Evolutionary conservation across 1,284 basidiomycete genomes (phyloP).

Genomic region (Irpex rosettiformis): DNA sequence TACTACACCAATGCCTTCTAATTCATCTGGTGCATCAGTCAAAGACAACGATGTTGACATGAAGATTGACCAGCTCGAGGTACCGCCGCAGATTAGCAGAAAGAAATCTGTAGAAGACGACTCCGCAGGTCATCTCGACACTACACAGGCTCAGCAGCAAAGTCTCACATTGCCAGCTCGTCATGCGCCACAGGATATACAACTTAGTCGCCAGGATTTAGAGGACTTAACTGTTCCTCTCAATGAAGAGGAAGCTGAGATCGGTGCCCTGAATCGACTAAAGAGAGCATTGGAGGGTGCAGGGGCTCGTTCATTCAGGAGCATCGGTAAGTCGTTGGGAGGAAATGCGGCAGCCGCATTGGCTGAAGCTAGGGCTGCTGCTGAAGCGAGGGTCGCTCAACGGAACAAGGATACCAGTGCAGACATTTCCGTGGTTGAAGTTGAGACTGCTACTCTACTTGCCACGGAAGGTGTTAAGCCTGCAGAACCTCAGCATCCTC

Average conservation of each 20-base stretch:
- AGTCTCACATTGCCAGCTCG: not conserved
- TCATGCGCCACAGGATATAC: not conserved
- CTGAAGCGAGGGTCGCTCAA: conserved; percentile 67
- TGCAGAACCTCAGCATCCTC: not conserved
- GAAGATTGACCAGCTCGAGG: not conserved
- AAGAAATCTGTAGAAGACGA: not conserved
- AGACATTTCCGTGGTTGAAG: not conserved
- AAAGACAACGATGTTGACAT: not conserved
- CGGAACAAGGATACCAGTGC: conserved; percentile 39
- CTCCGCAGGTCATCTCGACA: not conserved
- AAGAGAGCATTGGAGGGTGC: conserved; percentile 67
- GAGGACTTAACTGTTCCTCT: conserved; percentile 18
- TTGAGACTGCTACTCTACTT: not conserved
- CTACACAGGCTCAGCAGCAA: not conserved
- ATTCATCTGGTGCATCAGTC: not conserved
- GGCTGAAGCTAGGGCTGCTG: conserved; percentile 66
- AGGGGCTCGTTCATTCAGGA: conserved; percentile 59
- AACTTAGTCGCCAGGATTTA: not conserved
- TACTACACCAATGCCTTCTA: not conserved
- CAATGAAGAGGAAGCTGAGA: conserved; percentile 29
- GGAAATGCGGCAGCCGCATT: conserved; percentile 56
- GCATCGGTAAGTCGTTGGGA: conserved; percentile 60
- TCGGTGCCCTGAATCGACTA: conserved; percentile 55
- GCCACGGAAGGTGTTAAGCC: not conserved
- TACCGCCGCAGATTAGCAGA: not conserved